These are phyloP conservation scores for Glebionis coronaria DNA, from an alignment of 129 eudicot species.

Conservation along the genomic window DNA sequence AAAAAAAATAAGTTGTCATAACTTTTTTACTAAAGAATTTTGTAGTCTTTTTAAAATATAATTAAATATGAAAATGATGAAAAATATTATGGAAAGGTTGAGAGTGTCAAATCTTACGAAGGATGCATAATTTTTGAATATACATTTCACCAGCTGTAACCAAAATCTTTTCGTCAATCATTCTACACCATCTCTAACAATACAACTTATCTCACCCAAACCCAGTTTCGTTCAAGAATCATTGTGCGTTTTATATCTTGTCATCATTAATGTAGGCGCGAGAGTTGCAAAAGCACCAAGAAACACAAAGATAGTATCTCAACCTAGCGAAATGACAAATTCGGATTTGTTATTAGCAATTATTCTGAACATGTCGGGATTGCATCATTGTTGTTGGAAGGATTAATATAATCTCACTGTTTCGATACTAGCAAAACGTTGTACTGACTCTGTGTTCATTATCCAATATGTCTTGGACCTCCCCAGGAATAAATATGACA, in stretches of 20 bases:
- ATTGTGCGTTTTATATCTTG: not conserved
- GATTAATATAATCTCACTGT: not conserved
- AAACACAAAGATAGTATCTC: not conserved
- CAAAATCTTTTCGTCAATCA: too few relatives aligned
- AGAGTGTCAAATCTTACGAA: too few relatives aligned
- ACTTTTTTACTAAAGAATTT: too few relatives aligned
- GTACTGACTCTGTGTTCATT: not conserved
- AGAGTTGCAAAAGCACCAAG: conserved; percentile 1
- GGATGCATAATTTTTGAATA: too few relatives aligned
- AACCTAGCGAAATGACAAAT: not conserved
- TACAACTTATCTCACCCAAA: too few relatives aligned
- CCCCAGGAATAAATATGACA: not conserved
- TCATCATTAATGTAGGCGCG: not conserved
- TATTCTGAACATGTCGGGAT: not conserved
- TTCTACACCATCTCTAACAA: too few relatives aligned
- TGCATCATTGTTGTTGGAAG: not conserved
- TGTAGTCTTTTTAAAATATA: too few relatives aligned
- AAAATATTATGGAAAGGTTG: too few relatives aligned
- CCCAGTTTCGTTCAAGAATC: too few relatives aligned
- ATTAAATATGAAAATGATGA: too few relatives aligned
- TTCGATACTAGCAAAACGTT: not conserved
- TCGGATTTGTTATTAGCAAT: not conserved
- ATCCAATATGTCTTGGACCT: not conserved
- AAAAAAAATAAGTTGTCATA: too few relatives aligned
- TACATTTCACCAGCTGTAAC: too few relatives aligned